Evolutionary conservation across 352 stramenopile species (phyloP).

Genomic region (Peronospora destructor): DNA sequence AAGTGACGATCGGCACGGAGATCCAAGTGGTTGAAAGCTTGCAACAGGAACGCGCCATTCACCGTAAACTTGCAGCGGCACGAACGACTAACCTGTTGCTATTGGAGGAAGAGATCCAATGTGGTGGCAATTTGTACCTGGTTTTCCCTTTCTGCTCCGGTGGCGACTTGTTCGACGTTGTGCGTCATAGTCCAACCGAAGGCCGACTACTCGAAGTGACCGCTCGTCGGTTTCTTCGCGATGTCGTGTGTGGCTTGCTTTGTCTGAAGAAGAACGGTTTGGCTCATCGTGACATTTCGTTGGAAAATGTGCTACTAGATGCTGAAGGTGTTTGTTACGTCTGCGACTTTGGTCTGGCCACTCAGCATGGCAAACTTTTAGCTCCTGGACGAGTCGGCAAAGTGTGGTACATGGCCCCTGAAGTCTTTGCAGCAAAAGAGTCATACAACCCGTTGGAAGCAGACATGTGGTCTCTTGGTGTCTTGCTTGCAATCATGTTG

Average conservation of each 20-base stretch:
- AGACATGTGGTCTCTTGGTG: slow-evolving; percentile 59
- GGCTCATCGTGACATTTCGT: slow-evolving; percentile 44
- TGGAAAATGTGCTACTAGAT: slow-evolving; percentile 51
- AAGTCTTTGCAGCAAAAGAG: slow-evolving; percentile 40
- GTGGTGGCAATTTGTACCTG: slow-evolving; percentile 34
- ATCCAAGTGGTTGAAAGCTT: slow-evolving; percentile 46
- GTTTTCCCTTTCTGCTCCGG: slow-evolving; percentile 48
- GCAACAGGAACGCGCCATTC: slow-evolving; percentile 40
- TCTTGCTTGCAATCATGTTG: slow-evolving; percentile 59
- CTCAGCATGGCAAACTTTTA: slow-evolving; percentile 17
- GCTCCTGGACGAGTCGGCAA: slow-evolving; percentile 45
- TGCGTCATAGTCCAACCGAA: slow-evolving; percentile 32
- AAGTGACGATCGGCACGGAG: slow-evolving; percentile 32
- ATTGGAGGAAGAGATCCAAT: slow-evolving; percentile 41
- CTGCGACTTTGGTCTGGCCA: slow-evolving; percentile 50
- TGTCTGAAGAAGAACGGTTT: slow-evolving; percentile 40
- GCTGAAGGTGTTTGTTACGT: slow-evolving; percentile 35
- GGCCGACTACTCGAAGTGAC: slow-evolving; percentile 30
- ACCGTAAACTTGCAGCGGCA: slow-evolving; percentile 30
- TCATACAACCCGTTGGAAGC: slow-evolving; percentile 37
- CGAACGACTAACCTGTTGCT: slow-evolving; percentile 38
- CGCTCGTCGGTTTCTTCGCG: slow-evolving; percentile 32
- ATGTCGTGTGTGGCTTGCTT: slow-evolving; percentile 29
- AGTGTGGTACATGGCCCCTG: slow-evolving; percentile 60
- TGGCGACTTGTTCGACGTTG: slow-evolving; percentile 49